Conservation (phyloP, 2,329 filamentous ascomycete genomes). For the Curvularia hawaiiensis region DNA sequence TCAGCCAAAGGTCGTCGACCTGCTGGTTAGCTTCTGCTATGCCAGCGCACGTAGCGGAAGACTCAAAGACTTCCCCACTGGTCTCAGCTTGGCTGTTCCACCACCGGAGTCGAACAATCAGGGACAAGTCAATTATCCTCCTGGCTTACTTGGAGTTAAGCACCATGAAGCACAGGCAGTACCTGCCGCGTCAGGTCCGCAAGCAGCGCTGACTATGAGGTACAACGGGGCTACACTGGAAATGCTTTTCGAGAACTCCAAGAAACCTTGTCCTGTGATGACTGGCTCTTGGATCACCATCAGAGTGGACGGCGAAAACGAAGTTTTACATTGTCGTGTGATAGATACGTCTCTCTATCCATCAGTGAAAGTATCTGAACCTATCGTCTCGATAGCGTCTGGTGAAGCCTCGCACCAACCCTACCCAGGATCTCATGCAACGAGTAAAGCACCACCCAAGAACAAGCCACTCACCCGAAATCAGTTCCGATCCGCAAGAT, state of each 20-base stretch:
- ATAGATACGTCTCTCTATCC: constrained; percentile 53
- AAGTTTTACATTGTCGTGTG: constrained; percentile 57
- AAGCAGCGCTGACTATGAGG: constrained; percentile 17
- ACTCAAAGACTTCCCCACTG: constrained; percentile 62
- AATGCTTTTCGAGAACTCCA: constrained; percentile 49
- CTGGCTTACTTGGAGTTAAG: no score
- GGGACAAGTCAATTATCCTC: constrained; percentile 17
- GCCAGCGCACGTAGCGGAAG: constrained; percentile 53
- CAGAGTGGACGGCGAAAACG: constrained; percentile 21
- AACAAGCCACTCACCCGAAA: constrained; percentile 8
- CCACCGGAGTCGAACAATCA: constrained; percentile 25
- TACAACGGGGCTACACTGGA: constrained; percentile 49
- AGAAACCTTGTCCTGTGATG: constrained; percentile 43
- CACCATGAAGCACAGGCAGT: not conserved
- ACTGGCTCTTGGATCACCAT: constrained; percentile 61
- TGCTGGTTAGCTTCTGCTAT: constrained; percentile 84
- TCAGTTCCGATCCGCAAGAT: constrained; percentile 41
- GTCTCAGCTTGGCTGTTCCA: constrained; percentile 61
- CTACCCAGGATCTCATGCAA: not conserved
- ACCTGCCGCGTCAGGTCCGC: not conserved
- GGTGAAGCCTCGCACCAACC: not conserved
- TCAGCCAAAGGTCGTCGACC: constrained; percentile 82
- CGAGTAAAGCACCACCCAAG: not conserved
- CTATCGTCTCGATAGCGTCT: constrained; percentile 22
- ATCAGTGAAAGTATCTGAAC: constrained; percentile 44